Percentiles rank a stretch among this genome's conserved stretches.
phyloP scores from a whole-genome alignment of 2,329 filamentous ascomycete species.

The Biscogniauxia marginata region DNA sequence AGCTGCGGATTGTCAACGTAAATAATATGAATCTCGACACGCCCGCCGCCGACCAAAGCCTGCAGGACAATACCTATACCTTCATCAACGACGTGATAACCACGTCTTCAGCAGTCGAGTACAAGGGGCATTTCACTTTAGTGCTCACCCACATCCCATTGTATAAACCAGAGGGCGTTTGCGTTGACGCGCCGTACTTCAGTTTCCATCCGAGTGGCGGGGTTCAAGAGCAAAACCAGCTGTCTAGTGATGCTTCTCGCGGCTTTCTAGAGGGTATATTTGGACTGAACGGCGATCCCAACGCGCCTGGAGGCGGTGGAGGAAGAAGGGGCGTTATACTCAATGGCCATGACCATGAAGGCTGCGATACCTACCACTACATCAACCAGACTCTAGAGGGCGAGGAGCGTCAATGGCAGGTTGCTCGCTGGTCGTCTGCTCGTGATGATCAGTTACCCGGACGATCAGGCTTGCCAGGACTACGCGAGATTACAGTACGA shows the following conservation, averaged over 20 bases:
- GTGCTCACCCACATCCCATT: constrained; percentile 91
- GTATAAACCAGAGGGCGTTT: constrained; percentile 78
- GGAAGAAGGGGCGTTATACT: constrained; percentile 77
- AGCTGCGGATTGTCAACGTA: constrained; percentile 78
- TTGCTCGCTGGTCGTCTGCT: constrained; percentile 47
- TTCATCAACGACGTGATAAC: constrained; percentile 72
- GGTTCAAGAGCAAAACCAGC: constrained; percentile 87
- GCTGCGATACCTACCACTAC: constrained; percentile 87
- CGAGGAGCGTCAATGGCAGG: constrained; percentile 50
- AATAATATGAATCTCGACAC: constrained; percentile 95
- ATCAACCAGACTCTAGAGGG: constrained; percentile 60
- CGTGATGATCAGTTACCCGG: constrained; percentile 40
- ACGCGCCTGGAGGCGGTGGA: constrained; percentile 57
- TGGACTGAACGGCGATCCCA: constrained; percentile 65
- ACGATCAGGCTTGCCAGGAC: constrained; percentile 52
- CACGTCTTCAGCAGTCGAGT: constrained; percentile 59
- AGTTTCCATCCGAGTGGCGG: constrained; percentile 72
- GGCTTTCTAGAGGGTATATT: constrained; percentile 83
- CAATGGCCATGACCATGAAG: constrained; percentile 93
- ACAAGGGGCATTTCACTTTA: constrained; percentile 69
- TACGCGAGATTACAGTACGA: constrained; percentile 88
- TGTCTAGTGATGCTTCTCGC: constrained; percentile 69
- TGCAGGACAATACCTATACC: constrained; percentile 74
- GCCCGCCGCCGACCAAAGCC: constrained; percentile 63
- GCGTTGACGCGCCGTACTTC: constrained; percentile 82